Evolutionary conservation across 352 stramenopile genomes (phyloP), one percentile per base, ranked within the genome.

Genomic region (Chrysophaeum taylorii): DNA sequence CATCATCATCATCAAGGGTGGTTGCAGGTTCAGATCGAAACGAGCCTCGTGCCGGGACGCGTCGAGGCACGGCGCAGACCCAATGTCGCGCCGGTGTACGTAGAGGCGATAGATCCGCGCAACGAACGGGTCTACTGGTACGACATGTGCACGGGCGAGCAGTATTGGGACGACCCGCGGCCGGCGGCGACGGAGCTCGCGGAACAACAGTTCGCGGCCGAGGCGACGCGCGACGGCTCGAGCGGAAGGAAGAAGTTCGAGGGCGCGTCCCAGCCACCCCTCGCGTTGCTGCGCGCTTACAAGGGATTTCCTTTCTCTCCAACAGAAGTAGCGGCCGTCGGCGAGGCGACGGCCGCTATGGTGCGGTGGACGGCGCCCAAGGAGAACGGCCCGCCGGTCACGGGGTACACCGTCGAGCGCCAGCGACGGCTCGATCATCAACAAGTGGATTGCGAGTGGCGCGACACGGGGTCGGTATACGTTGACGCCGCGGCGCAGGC

Each of bases 391-490:
- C 69, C 37, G 18, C 25, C 60, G 14, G 54, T 69, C 2, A 64
- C 14, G 2, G 37, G 41, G 2, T 48, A 63, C 23, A 48, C 67
- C 23, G 57, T 73, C 14, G 41, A 52, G 35, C 36, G 69, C 42
- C 69, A 73, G 42, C 36, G 69, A 15, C 29, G n/a, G n/a, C 9
- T 18, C 18, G 68, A 35, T 18, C n/a, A n/a, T n/a, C n/a, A n/a
- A n/a, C n/a, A n/a, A n/a, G n/a, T n/a, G n/a, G 67, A 72, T 25
- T 29, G 48, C 25, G 29, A 70, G 18, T 73, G 69, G 69, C n/a
- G 31, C 38, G 54, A 42, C 57, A 73, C 70, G 42, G 69, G 69
- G 4, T 50, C 33, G 15, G 38, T 62, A n/a, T 66, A 66, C 57
- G 35, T 66, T 36, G 57, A 66, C 57, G 4, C 57, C 16, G 25